Percentiles rank a stretch among this genome's conserved stretches.
Evolutionary conservation across 2,329 filamentous ascomycete species (phyloP).

Genomic region (Thermomyces lanuginosus): DNA sequence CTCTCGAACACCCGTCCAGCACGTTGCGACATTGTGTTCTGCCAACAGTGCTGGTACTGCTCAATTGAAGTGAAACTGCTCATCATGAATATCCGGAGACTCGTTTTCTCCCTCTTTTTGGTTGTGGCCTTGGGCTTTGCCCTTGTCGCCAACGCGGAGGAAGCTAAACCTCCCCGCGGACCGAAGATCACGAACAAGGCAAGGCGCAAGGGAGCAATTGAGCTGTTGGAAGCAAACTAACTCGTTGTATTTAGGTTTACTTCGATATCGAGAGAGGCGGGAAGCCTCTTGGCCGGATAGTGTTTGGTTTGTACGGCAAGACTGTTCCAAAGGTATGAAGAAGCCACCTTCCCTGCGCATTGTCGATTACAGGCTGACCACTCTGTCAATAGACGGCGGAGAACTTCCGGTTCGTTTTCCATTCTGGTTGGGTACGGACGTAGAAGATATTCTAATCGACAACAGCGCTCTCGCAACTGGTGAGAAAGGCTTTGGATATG

Average conservation of each 20-base stretch:
- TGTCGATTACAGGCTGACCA: slow-evolving; percentile 8
- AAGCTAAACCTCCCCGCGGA: slow-evolving; percentile 51
- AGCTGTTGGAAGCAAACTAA: slow-evolving; percentile 7
- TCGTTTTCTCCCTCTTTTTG: slow-evolving; percentile 51
- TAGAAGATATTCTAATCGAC: not conserved
- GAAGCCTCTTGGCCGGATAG: slow-evolving; percentile 43
- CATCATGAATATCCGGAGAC: slow-evolving; percentile 8
- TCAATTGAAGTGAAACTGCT: no score
- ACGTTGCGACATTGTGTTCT: no score
- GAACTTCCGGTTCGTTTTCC: slow-evolving; percentile 39
- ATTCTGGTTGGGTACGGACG: not conserved
- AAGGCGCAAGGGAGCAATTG: slow-evolving; percentile 7
- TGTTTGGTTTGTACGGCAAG: slow-evolving; percentile 51
- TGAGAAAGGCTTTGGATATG: slow-evolving; percentile 51
- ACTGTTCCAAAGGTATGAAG: slow-evolving; percentile 44
- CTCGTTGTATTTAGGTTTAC: slow-evolving; percentile 34
- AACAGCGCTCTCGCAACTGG: slow-evolving; percentile 43
- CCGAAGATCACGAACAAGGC: slow-evolving; percentile 92
- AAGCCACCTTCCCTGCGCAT: not conserved
- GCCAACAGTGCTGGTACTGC: no score
- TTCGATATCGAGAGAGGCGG: slow-evolving; percentile 51
- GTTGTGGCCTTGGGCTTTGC: slow-evolving; percentile 54
- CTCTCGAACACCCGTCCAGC: no score
- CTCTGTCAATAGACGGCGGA: slow-evolving; percentile 38
- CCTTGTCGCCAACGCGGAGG: slow-evolving; percentile 51